Conservation (phyloP, 305 asterid species). For the Andrographis paniculata region DNA sequence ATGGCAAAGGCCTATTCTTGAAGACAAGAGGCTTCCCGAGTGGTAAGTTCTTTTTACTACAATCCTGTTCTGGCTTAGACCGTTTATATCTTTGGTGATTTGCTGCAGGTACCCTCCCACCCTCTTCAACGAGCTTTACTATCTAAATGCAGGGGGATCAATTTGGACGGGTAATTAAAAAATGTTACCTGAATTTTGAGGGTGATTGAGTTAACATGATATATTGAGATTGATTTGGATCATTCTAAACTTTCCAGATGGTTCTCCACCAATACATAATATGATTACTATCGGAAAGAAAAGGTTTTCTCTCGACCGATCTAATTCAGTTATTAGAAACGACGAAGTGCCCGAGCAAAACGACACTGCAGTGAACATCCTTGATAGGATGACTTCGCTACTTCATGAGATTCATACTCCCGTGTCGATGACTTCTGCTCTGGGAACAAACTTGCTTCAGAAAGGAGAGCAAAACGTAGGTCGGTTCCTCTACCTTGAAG, state of each 20-base stretch:
- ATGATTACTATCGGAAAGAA: constrained; percentile 44
- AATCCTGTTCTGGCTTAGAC: too few relatives aligned
- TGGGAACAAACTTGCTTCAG: constrained; percentile 63
- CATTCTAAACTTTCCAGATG: constrained; percentile 43
- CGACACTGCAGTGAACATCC: constrained; percentile 64
- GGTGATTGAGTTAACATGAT: constrained; percentile 14
- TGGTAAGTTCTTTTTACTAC: too few relatives aligned
- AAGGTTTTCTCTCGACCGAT: constrained; percentile 51
- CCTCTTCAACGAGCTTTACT: constrained; percentile 94
- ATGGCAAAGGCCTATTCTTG: constrained; percentile 91
- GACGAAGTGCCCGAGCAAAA: constrained; percentile 26
- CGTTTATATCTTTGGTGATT: constrained; percentile 14
- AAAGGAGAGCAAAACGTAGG: constrained; percentile 82
- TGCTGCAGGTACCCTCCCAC: constrained; percentile 76
- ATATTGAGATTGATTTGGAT: constrained; percentile 1
- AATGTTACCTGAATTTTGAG: constrained; percentile 18
- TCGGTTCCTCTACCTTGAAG: constrained; percentile 90
- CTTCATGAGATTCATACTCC: constrained; percentile 60
- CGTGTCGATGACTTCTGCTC: constrained; percentile 48
- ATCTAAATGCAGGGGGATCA: constrained; percentile 86
- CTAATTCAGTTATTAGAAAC: constrained; percentile 21
- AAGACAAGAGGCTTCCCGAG: constrained; percentile 83
- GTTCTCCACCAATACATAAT: constrained; percentile 67
- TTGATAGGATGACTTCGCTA: constrained; percentile 64
- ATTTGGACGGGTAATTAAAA: constrained; percentile 80